Conservation (phyloP, 345 rosid genomes). For the Cardiospermum halicacabum region DNA sequence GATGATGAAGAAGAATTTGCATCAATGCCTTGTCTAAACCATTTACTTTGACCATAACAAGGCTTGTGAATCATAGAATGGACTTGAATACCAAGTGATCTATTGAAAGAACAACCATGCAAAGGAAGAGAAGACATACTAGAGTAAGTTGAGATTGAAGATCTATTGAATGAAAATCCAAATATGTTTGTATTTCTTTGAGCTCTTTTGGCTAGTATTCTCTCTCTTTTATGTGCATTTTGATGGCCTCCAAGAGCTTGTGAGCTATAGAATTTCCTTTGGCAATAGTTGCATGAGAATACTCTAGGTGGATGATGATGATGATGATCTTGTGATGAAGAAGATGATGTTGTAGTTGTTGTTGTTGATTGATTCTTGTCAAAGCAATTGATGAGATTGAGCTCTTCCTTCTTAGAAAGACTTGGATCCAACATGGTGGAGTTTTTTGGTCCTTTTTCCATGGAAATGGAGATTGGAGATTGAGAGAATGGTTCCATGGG, state of each 20-base stretch:
- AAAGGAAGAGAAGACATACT: conserved; percentile 77
- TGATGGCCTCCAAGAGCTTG: conserved; percentile 98
- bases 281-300: conserved; percentile 87
- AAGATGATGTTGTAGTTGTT: background rate
- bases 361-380: conserved; percentile 13
- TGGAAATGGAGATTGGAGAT: too few relatives aligned
- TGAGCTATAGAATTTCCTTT: conserved; percentile 88
- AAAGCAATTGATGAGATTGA: conserved; percentile 48
- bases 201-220: conserved; percentile 81
- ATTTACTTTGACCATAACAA: conserved; percentile 31
- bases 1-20: conserved; percentile 25
- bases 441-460: background rate
- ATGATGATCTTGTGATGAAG: conserved; percentile 17
- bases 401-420: conserved; percentile 44
- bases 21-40: conserved; percentile 37
- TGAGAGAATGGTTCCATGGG: too few relatives aligned
- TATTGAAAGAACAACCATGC: conserved; percentile 48
- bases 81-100: conserved; percentile 61
- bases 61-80: conserved; percentile 73
- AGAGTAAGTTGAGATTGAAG: conserved; percentile 29
- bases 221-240: conserved; percentile 87
- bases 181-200: conserved; percentile 34
- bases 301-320: conserved; percentile 37
- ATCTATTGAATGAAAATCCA: background rate
- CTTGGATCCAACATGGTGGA: conserved; percentile 46